These are phyloP conservation scores for Debaryomyces subglobosus DNA, from an alignment of 1,139 yeast species.

Conservation along the genomic window DNA sequence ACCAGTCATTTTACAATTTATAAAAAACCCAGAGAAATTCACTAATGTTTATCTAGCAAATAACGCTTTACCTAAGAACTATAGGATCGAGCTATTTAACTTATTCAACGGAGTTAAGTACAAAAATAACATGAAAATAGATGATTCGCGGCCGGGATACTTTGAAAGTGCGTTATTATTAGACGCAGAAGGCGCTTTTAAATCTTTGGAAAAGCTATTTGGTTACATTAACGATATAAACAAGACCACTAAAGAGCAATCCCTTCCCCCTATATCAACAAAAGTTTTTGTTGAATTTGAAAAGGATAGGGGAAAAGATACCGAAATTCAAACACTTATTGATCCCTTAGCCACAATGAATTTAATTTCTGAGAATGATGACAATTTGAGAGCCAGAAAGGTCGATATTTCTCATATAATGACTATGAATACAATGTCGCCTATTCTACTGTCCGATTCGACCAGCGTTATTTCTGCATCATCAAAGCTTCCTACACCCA, in stretches of 20 bases:
- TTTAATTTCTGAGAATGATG: conserved; percentile 14
- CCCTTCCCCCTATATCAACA: conserved; percentile 3
- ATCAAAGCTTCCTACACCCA: conserved; percentile 17
- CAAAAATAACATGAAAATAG: conserved; percentile 52
- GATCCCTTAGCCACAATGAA: conserved; percentile 18
- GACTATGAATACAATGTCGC: conserved; percentile 20
- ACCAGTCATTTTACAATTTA: conserved; percentile 42
- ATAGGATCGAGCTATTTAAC: conserved; percentile 58
- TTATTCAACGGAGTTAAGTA: conserved; percentile 55
- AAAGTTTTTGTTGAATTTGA: not conserved
- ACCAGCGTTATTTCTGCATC: conserved; percentile 15
- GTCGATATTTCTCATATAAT: conserved; percentile 26
- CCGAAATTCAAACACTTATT: conserved; percentile 11
- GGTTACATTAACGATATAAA: conserved; percentile 18
- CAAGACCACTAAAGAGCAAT: not conserved
- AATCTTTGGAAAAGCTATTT: conserved; percentile 46
- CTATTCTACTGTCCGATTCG: conserved; percentile 18
- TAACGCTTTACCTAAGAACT: conserved; percentile 51
- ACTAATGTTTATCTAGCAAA: conserved; percentile 42
- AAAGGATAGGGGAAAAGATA: conserved; percentile 1
- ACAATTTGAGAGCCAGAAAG: conserved; percentile 12
- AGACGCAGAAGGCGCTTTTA: conserved; percentile 51
- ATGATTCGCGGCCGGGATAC: conserved; percentile 66
- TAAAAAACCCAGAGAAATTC: conserved; percentile 32
- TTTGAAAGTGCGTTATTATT: conserved; percentile 59